Evolutionary conservation across 768 basidiomycete species (phyloP).

Genomic region (Russula ochroleuca): DNA sequence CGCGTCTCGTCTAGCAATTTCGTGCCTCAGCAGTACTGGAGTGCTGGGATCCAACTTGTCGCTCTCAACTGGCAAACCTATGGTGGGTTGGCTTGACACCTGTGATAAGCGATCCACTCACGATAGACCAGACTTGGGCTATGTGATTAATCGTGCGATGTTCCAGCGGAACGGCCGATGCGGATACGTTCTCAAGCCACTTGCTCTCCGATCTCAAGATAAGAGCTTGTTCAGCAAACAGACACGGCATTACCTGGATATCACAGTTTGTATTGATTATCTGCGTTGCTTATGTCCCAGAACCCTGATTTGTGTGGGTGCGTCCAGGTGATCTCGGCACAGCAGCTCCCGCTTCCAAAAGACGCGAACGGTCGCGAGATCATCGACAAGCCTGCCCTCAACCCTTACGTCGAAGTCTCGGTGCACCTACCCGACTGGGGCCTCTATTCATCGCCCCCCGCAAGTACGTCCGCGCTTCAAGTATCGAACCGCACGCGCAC

Average conservation of each 20-base stretch:
- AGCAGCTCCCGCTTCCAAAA: conserved; percentile 77
- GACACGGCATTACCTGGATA: conserved; percentile 57
- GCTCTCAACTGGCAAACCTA: conserved; percentile 98
- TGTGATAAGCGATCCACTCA: conserved; percentile 3
- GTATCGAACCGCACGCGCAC: conserved; percentile 54
- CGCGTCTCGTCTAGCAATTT: conserved; percentile 84
- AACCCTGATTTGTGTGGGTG: not conserved
- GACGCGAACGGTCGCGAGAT: conserved; percentile 60
- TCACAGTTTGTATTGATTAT: conserved; percentile 46
- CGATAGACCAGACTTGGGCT: conserved; percentile 64
- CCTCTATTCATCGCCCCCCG: conserved; percentile 33
- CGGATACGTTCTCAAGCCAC: conserved; percentile 89
- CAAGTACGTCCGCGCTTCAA: conserved; percentile 40
- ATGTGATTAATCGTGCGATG: conserved; percentile 93
- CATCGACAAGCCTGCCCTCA: conserved; percentile 50
- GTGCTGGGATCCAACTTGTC: conserved; percentile 81
- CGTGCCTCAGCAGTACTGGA: conserved; percentile 86
- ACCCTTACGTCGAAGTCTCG: conserved; percentile 80
- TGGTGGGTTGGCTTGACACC: conserved; percentile 47
- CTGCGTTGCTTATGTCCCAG: not conserved
- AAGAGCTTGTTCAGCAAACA: conserved; percentile 52
- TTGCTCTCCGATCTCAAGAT: conserved; percentile 59
- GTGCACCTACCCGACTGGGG: conserved; percentile 73
- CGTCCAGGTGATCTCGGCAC: conserved; percentile 71
- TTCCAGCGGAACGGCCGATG: conserved; percentile 85